Base-by-base conservation (phyloP, 2,329 filamentous ascomycete species). In the Fusarium sp. region DNA sequence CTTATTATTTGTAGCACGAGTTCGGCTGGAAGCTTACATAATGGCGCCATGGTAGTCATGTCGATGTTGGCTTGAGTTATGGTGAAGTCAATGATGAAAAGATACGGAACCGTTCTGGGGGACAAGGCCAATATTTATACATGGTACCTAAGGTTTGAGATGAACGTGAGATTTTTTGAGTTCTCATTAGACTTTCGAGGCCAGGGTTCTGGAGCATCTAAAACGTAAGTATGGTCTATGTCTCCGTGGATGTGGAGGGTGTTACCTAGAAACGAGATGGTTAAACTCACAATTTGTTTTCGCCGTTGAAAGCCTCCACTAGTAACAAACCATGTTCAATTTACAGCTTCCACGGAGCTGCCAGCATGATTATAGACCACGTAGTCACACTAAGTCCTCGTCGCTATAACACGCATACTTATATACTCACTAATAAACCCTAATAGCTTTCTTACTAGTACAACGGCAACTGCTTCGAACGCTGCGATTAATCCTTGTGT, bases 11-110 rank as follows among this genome's bases (percentile, higher is more conserved):
- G 54, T 7, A 57, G 54, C 43, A 50, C 18, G 20, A 57, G 44
- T 50, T 49, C 44, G 44, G 54, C 39, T 43, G 44, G 54, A 50
- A 57, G 54, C 54, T 36, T 50, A 34, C 45, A 57, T 49, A 57
- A n/a, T 10, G 44, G 26, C 31, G 43, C 44, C 26, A 28, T 28
- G 26, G 26, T 28, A 10, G 7, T 28, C 44, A 49, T 46, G 36
- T 36, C 24, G 20, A 49, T 34, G 14, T 57, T 50, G 34, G 24
- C 20, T 40, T 34, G 38, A n/a, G 24, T 43, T 26, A 43, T 57
- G 26, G 44, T 49, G 34, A 38, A 42, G 20, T 20, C 39, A 53
- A 17, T 17, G 50, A 44, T 36, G 28, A 36, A 18, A 26, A 26
- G 22, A 49, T 42, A n/a, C 26, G 26, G 9, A 24, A 42, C n/a